Evolutionary conservation across 2,329 filamentous ascomycete species (phyloP).

Genomic region (Chaetomiaceae sp.): DNA sequence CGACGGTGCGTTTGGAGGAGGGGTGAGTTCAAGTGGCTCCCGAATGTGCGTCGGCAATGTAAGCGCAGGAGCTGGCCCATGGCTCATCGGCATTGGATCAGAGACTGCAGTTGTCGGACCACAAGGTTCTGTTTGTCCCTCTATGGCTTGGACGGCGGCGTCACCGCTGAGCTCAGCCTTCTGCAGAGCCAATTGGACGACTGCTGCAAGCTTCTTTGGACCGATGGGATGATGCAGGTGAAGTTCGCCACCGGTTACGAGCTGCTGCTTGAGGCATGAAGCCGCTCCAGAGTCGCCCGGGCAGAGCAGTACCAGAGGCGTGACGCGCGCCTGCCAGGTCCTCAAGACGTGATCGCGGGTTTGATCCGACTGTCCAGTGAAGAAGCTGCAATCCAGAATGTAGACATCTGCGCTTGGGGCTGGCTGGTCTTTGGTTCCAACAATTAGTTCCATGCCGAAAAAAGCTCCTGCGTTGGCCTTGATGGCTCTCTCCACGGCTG

Average conservation of each 20-base stretch:
- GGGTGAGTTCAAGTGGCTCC: too few species aligned
- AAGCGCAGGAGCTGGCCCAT: too few species aligned
- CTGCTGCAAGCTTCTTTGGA: slow-evolving; percentile 16
- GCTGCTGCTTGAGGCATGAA: slow-evolving; percentile 8
- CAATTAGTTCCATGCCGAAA: slow-evolving; percentile 14
- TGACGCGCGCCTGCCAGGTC: neutral
- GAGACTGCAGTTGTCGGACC: neutral
- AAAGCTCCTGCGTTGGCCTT: slow-evolving; percentile 10
- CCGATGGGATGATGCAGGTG: slow-evolving; percentile 20
- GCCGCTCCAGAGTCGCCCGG: slow-evolving; percentile 10
- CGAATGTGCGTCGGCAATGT: too few species aligned
- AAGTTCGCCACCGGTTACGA: slow-evolving; percentile 1
- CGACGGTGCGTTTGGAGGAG: too few species aligned
- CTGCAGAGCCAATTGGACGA: slow-evolving; percentile 12
- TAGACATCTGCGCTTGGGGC: slow-evolving; percentile 19
- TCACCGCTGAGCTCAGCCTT: neutral
- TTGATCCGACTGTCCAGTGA: neutral
- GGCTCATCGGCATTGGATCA: neutral
- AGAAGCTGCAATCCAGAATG: slow-evolving; percentile 13
- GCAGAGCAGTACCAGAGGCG: slow-evolving; percentile 18
- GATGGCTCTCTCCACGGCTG: slow-evolving; percentile 14
- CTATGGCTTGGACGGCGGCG: too few species aligned
- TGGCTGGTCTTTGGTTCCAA: slow-evolving; percentile 6
- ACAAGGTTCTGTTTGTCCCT: neutral
- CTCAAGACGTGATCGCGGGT: neutral